Base-by-base conservation (phyloP, 148 eudicot species). In the Rhododendron williamsianum region DNA sequence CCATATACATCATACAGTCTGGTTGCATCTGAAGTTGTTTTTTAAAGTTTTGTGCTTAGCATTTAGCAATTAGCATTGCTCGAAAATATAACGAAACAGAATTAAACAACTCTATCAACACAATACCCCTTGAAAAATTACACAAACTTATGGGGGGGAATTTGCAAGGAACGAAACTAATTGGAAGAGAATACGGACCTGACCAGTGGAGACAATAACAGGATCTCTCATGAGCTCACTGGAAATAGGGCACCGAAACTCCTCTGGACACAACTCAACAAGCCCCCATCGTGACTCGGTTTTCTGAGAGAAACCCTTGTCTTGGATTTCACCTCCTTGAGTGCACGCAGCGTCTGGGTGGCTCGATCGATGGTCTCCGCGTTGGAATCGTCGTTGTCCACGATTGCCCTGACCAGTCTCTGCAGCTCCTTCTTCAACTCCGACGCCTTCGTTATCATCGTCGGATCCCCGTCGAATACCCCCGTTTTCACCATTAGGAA, bases 151-250 rank as follows among this genome's bases (percentile, higher is more conserved):
- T 1, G 11, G 76, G 52, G 79, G 16, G 2, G 2, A 76, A 16
- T 38, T 69, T 63, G 12, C 71, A 23, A 13, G 8, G 35, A 33
- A 71, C 38, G 3, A n/a, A 93, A 65, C 86, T 21, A 83, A 76
- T 63, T 13, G 74, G 35, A 65, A 63, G 76, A 63, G 76, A 78
- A 10, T 0, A 86, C 78, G 9, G 18, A 86, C 99, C 96, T 91
- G 96, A 48, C 98, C 99, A 69, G 98, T 87, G 84, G 98, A 86
- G 71, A 97, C 81, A 71, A 95, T 83, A 41, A 97, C 99, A 54
- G 99, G 99, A 91, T 97, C 96, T 71, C 84, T 89, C 98, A 97
- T 97, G 58, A 97, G 91, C 43, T 89, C 90, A 76, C 95, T 93
- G 12, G 99, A 97, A 81, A 97, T 92, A 27, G 99, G 98, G 76